Conservation (phyloP, 306 rosid genomes). For the Prunus kanzakura region DNA sequence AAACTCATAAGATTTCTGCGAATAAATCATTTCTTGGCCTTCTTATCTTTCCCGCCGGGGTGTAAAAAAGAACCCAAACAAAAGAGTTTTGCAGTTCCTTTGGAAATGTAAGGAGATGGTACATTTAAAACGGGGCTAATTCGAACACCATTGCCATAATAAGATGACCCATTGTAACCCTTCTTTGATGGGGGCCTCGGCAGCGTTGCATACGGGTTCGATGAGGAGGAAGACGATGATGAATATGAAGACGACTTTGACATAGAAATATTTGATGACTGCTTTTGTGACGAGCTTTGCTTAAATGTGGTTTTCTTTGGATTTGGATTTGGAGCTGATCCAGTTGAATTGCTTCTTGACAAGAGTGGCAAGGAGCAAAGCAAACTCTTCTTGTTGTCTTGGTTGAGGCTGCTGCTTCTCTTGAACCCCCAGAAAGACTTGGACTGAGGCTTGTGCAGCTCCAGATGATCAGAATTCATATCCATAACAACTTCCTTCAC, state of each 20-base stretch:
- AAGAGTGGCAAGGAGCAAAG: conserved; percentile 51
- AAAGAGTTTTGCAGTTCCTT: conserved; percentile 64
- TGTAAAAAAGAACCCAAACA: conserved; percentile 65
- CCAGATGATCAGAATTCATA: conserved; percentile 17
- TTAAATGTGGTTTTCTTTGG: conserved; percentile 41
- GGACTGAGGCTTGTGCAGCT: conserved; percentile 39
- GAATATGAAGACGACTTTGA: conserved; percentile 35
- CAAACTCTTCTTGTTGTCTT: conserved; percentile 49
- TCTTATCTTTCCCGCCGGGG: conserved; percentile 62
- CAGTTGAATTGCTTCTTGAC: conserved; percentile 76
- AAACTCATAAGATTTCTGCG: not conserved
- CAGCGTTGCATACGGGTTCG: conserved; percentile 27
- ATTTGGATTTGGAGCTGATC: conserved; percentile 44
- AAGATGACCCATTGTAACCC: conserved; percentile 47
- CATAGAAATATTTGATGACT: conserved; percentile 18
- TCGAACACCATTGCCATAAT: conserved; percentile 47
- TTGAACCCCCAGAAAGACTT: conserved; percentile 88
- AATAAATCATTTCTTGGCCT: conserved; percentile 52
- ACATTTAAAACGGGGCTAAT: conserved; percentile 70
- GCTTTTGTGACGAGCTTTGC: conserved; percentile 40
- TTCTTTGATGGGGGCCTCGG: conserved; percentile 61
- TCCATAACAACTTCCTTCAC: conserved; percentile 25
- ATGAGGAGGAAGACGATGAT: conserved; percentile 28
- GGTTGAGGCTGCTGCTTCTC: conserved; percentile 79
- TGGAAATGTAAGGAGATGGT: conserved; percentile 76